phyloP scores from a whole-genome alignment of 129 eudicot genomes.

The Erigeron canadensis region DNA sequence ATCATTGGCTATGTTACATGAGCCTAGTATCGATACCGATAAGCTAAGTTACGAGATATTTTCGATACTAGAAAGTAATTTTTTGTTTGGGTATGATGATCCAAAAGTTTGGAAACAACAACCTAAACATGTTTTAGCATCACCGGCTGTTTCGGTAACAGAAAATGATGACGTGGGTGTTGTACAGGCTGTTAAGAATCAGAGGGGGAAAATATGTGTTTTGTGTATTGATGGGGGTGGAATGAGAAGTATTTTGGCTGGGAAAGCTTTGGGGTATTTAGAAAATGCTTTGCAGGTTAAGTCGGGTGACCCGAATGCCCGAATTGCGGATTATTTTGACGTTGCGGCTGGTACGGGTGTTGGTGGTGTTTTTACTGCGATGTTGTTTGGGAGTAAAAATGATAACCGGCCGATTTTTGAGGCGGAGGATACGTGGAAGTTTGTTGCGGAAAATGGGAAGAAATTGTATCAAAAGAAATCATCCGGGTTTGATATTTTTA shows the following conservation, averaged over 20 bases:
- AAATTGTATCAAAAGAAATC: constrained; percentile 31
- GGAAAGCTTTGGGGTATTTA: constrained; percentile 64
- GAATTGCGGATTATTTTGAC: constrained; percentile 36
- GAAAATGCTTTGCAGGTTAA: constrained; percentile 63
- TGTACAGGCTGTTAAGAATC: constrained; percentile 51
- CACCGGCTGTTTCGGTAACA: constrained; percentile 18
- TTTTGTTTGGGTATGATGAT: constrained; percentile 77
- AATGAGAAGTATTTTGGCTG: constrained; percentile 63
- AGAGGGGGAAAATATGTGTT: constrained; percentile 76
- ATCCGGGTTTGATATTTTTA: constrained; percentile 9
- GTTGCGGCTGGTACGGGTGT: constrained; percentile 40
- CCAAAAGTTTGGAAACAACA: constrained; percentile 55
- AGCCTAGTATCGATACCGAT: constrained; percentile 58
- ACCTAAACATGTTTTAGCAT: constrained; percentile 53
- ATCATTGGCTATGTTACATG: constrained; percentile 25
- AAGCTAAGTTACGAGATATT: constrained; percentile 91
- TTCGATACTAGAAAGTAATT: constrained; percentile 79
- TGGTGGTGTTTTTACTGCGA: constrained; percentile 36
- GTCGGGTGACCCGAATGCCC: constrained; percentile 71
- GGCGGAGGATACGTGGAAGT: constrained; percentile 39
- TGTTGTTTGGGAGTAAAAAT: constrained; percentile 30
- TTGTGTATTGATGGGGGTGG: constrained; percentile 86
- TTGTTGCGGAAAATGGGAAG: constrained; percentile 25
- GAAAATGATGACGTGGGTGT: constrained; percentile 21
- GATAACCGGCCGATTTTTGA: constrained; percentile 26